phyloP scores from a whole-genome alignment of 306 rosid species.

The Dryas alaskensis region DNA sequence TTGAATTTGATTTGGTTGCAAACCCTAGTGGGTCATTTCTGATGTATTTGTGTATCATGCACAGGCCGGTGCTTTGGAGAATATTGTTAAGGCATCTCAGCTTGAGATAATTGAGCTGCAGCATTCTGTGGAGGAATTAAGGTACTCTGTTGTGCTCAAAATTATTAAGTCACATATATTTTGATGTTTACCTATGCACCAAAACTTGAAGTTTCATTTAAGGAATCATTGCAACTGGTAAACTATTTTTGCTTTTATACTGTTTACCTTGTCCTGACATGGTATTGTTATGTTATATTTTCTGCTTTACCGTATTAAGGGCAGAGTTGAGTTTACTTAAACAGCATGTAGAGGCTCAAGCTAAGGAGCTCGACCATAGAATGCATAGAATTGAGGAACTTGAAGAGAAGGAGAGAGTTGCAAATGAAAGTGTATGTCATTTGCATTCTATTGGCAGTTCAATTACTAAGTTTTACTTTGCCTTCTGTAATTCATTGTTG shows the following conservation, averaged over 20 bases:
- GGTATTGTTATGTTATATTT: constrained; percentile 28
- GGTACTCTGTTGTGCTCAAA: constrained; percentile 48
- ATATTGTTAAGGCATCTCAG: constrained; percentile 90
- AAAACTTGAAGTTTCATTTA: not conserved
- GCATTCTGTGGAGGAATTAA: constrained; percentile 68
- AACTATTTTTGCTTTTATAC: constrained; percentile 18
- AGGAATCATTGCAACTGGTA: not conserved
- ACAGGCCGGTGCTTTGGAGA: constrained; percentile 95
- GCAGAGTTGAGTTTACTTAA: constrained; percentile 90
- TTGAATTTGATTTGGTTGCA: constrained; percentile 14
- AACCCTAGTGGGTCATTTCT: constrained; percentile 11
- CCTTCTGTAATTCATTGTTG: constrained; percentile 13
- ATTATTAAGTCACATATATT: not conserved
- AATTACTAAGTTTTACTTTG: not conserved
- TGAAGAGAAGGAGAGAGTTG: constrained; percentile 88
- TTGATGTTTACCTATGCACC: constrained; percentile 6
- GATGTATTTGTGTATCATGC: constrained; percentile 29
- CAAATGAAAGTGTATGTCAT: constrained; percentile 80
- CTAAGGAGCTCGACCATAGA: constrained; percentile 78
- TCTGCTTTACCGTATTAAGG: constrained; percentile 67
- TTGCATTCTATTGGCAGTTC: constrained; percentile 6
- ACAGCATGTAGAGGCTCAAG: constrained; percentile 80
- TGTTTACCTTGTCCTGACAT: constrained; percentile 43
- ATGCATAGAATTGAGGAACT: constrained; percentile 76
- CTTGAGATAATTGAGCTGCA: constrained; percentile 87